Evolutionary conservation across 2,329 filamentous ascomycete genomes (phyloP).

Genomic region (Ambrosiella cleistominuta): DNA sequence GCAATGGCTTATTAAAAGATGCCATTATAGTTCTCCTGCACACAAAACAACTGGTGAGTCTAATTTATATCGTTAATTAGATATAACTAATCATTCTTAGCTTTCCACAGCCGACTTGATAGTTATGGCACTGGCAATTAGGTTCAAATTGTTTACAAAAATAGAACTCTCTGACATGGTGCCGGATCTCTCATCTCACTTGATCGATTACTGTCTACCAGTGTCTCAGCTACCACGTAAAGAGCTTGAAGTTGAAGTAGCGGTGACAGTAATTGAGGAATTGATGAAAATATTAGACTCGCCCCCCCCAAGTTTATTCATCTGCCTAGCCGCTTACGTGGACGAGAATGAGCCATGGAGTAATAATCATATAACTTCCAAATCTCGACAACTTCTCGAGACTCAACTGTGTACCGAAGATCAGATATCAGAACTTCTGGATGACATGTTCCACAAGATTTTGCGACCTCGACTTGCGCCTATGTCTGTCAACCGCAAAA

Average conservation of each 20-base stretch:
- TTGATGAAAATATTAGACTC: too few species aligned
- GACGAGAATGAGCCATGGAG: too few species aligned
- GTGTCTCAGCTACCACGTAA: neutral
- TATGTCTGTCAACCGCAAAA: neutral
- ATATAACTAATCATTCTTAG: neutral
- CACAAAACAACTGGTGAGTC: too few species aligned
- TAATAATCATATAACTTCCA: too few species aligned
- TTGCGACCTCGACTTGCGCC: constrained; percentile 1
- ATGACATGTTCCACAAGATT: neutral
- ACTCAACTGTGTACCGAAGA: too few species aligned
- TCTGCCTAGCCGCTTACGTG: too few species aligned
- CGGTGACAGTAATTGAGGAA: too few species aligned
- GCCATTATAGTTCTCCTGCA: too few species aligned
- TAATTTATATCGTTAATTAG: neutral
- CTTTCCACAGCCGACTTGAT: neutral
- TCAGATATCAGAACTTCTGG: neutral
- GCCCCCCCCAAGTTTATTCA: too few species aligned
- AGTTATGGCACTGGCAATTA: neutral
- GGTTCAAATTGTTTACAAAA: neutral
- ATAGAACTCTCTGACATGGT: neutral
- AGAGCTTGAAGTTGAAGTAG: neutral
- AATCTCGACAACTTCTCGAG: too few species aligned
- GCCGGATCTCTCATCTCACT: neutral
- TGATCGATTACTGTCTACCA: neutral
- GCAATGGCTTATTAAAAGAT: too few species aligned